Conservation (phyloP, 169 alveolate genomes). For the Plasmodium chabaudi region DNA sequence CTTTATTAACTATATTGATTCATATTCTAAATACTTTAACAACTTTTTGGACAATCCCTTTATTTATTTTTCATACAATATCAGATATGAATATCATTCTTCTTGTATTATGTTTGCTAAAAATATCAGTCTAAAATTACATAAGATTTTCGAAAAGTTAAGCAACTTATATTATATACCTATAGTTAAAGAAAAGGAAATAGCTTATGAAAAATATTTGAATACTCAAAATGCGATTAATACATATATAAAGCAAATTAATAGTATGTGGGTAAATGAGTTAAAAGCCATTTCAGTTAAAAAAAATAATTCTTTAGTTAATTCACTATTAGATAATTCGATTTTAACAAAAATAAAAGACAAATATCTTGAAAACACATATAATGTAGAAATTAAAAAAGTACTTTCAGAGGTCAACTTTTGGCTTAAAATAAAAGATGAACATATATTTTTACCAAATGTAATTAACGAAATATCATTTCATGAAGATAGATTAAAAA, state of each 20-base stretch:
- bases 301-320: constrained; percentile 63
- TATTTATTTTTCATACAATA: constrained; percentile 57
- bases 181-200: constrained; percentile 44
- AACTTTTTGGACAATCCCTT: constrained; percentile 70
- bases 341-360: constrained; percentile 54
- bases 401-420: constrained; percentile 55
- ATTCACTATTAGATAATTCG: constrained; percentile 54
- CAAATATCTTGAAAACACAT: constrained; percentile 59
- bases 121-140: constrained; percentile 46
- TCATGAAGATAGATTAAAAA: constrained; percentile 75
- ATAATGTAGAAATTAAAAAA: constrained; percentile 52
- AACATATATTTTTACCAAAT: constrained; percentile 62
- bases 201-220: constrained; percentile 59
- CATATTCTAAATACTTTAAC: constrained; percentile 53
- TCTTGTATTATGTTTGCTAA: constrained; percentile 72
- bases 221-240: constrained; percentile 53
- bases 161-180: constrained; percentile 44
- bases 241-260: constrained; percentile 69
- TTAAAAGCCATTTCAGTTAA: constrained; percentile 53
- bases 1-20: constrained; percentile 48
- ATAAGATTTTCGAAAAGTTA: constrained; percentile 36
- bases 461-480: constrained; percentile 61
- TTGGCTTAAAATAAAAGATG: constrained; percentile 72
- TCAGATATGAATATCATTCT: constrained; percentile 75
- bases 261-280: constrained; percentile 70